These are phyloP conservation scores for Hymenoscyphus fructigenus DNA, from an alignment of 2,329 filamentous ascomycete genomes.

Conservation along the genomic window DNA sequence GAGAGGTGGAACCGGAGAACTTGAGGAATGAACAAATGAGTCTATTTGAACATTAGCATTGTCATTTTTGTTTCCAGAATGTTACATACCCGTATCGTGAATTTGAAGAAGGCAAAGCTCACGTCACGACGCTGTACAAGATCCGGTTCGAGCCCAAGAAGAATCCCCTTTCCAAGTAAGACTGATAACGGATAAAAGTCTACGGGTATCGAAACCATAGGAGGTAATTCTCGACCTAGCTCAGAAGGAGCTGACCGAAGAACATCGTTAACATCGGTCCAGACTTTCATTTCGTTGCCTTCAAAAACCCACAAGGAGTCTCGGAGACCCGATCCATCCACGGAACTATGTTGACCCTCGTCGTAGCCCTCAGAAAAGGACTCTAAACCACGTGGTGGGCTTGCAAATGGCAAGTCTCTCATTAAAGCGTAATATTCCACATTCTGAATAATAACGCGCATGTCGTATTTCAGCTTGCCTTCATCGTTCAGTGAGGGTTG, in stretches of 20 bases:
- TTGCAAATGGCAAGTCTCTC: conserved; percentile 68
- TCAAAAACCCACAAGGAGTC: conserved; percentile 97
- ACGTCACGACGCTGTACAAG: conserved; percentile 90
- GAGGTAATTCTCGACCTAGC: conserved; percentile 66
- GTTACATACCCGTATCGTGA: conserved; percentile 74
- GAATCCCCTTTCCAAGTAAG: conserved; percentile 82
- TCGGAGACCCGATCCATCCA: conserved; percentile 49
- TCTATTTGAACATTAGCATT: conserved; percentile 50
- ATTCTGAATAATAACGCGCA: conserved; percentile 93
- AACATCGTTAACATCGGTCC: conserved; percentile 86
- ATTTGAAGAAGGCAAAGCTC: conserved; percentile 85
- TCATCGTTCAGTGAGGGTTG: conserved; percentile 82
- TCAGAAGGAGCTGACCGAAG: conserved; percentile 68
- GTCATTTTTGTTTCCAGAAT: background rate
- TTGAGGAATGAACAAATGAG: conserved; percentile 89
- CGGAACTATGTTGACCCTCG: conserved; percentile 20
- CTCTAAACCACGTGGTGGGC: conserved; percentile 19
- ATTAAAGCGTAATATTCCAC: conserved; percentile 94
- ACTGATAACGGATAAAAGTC: conserved; percentile 95
- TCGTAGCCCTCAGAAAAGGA: conserved; percentile 12
- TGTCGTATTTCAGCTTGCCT: conserved; percentile 92
- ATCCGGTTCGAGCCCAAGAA: conserved; percentile 89
- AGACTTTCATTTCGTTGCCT: conserved; percentile 79
- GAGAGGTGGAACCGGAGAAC: conserved; percentile 77
- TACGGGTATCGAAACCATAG: conserved; percentile 74